A percentile compares a stretch with the other conserved stretches of the same genome.
Conservation (phyloP, 495 filamentous ascomycete species). For the Neohortaea acidophila region DNA sequence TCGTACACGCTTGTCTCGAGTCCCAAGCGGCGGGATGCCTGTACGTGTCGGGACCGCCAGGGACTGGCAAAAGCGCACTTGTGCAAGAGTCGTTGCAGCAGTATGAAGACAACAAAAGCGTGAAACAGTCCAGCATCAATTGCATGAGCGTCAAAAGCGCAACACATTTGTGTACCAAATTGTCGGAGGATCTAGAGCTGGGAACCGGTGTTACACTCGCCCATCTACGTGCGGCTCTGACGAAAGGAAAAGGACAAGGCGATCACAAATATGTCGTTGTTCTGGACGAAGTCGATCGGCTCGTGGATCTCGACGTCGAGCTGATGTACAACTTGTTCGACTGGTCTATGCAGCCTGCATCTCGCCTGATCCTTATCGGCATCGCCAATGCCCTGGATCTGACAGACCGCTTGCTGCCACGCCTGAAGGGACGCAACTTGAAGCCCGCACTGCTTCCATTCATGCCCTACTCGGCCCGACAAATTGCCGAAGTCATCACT, state of each 20-base stretch:
- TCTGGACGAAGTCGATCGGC: constrained; percentile 88
- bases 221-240: constrained; percentile 6
- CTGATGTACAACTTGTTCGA: constrained; percentile 84
- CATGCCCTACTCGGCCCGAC: constrained; percentile 76
- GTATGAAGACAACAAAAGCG: constrained; percentile 27
- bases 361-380: constrained; percentile 68
- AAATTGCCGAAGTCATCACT: constrained; percentile 75
- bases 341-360: constrained; percentile 69
- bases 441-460: constrained; percentile 85
- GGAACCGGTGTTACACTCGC: constrained; percentile 30
- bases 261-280: constrained; percentile 52
- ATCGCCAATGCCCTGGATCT: constrained; percentile 95
- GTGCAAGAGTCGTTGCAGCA: constrained; percentile 60
- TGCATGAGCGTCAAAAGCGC: constrained; percentile 88
- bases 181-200: constrained; percentile 50
- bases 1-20: constrained; percentile 49
- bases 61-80: constrained; percentile 92
- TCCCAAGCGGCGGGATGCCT: constrained; percentile 60
- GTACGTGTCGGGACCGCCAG: constrained; percentile 90
- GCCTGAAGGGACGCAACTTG: constrained; percentile 79
- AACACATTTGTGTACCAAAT: constrained; percentile 60
- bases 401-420: constrained; percentile 86
- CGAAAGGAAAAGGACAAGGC: constrained; percentile 20
- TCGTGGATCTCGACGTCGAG: constrained; percentile 71
- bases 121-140: constrained; percentile 70